phyloP scores from a whole-genome alignment of 768 basidiomycete genomes.

The Mycena indigotica region DNA sequence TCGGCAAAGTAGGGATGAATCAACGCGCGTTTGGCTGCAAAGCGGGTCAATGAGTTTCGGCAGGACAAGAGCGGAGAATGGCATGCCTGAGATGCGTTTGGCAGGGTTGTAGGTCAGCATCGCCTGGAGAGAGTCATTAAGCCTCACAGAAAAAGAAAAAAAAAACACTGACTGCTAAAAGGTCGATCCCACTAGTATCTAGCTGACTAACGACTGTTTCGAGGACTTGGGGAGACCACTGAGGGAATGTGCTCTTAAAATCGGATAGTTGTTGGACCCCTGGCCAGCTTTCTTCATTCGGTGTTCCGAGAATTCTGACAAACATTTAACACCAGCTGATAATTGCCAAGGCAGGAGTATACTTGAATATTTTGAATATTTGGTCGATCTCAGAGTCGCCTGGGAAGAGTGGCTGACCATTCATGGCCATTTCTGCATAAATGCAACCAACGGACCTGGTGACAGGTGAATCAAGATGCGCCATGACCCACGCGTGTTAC shows the following conservation, averaged over 20 bases:
- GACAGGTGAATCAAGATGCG: neutral
- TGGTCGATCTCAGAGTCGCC: conserved; percentile 99
- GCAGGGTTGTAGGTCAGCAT: conserved; percentile 87
- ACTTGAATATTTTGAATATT: conserved; percentile 99
- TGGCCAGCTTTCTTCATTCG: conserved; percentile 89
- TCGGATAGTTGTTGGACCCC: conserved; percentile 87
- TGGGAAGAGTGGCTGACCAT: conserved; percentile 87
- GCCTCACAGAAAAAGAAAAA: neutral
- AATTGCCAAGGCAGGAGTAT: conserved; percentile 20
- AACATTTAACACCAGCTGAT: neutral
- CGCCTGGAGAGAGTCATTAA: conserved; percentile 40
- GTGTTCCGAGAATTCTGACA: conserved; percentile 88
- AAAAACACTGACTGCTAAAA: conserved; percentile 63
- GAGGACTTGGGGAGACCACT: conserved; percentile 85
- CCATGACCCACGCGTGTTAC: too few species aligned
- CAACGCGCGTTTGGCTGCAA: conserved; percentile 58
- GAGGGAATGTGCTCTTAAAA: conserved; percentile 96
- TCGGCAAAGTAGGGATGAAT: conserved; percentile 52
- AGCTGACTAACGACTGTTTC: conserved; percentile 64
- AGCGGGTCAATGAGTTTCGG: conserved; percentile 47
- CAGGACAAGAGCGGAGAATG: neutral
- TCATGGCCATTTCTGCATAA: conserved; percentile 98
- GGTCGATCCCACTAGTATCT: conserved; percentile 77
- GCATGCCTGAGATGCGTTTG: conserved; percentile 86
- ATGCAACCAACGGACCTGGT: conserved; percentile 88